phyloP scores from a whole-genome alignment of 2,329 filamentous ascomycete species.

The Coniochaeta sp. region DNA sequence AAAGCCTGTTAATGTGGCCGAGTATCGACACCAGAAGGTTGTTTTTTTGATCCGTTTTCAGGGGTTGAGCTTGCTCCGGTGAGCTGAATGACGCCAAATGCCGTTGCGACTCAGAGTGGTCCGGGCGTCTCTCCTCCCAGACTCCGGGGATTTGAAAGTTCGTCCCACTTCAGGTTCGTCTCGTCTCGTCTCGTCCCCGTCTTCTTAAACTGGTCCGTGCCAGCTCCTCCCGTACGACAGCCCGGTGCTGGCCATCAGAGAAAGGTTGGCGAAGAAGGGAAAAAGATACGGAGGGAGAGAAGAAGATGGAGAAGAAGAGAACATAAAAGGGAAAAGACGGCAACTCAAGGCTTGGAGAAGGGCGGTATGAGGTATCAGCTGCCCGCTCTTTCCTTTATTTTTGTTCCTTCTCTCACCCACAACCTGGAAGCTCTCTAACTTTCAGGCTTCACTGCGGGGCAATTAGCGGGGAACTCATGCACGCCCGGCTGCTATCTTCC shows the following conservation, averaged over 20 bases:
- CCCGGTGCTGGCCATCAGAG: background rate
- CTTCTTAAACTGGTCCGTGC: background rate
- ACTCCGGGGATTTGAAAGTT: slow-evolving; percentile 1
- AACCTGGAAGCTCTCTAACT: background rate
- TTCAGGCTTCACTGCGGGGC: background rate
- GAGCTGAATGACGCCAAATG: background rate
- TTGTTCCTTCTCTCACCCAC: background rate
- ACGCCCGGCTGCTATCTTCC: background rate
- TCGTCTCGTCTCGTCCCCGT: background rate
- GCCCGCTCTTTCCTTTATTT: background rate
- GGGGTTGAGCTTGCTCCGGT: background rate
- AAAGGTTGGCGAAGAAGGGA: background rate
- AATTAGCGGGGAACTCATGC: slow-evolving; percentile 1
- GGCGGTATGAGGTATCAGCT: background rate
- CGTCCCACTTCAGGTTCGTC: background rate
- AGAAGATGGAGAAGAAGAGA: background rate
- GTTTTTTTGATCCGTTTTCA: background rate
- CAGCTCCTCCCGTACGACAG: slow-evolving; percentile 2
- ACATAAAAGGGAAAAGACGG: no score
- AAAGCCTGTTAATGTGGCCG: background rate
- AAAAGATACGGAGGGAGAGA: background rate
- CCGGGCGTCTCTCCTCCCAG: background rate
- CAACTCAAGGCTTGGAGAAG: no score
- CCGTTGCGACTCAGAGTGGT: background rate
- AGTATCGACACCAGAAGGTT: background rate